Evolutionary conservation across 2,329 filamentous ascomycete species (phyloP).

Genomic region (Ophiosphaerella narmari): DNA sequence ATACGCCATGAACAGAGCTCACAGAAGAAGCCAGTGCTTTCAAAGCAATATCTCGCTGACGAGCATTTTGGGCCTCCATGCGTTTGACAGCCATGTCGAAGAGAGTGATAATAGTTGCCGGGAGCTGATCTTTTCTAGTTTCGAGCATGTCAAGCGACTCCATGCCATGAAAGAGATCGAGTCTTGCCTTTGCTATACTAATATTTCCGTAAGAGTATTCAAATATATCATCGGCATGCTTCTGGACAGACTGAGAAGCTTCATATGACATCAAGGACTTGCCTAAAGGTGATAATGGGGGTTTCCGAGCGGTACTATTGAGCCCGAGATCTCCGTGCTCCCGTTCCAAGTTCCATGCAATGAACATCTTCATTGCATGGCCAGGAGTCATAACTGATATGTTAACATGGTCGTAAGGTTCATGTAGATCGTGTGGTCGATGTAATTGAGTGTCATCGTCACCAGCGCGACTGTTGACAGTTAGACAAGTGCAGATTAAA

Average conservation of each 20-base stretch:
- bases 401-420: constrained; percentile 14
- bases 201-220: constrained; percentile 14
- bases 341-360: constrained; percentile 12
- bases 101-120: constrained; percentile 21
- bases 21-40: constrained; percentile 14
- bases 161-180: constrained; percentile 19
- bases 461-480: neutral
- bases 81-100: constrained; percentile 17
- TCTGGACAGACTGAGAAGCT: constrained; percentile 3
- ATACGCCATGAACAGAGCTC: constrained; percentile 5
- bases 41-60: constrained; percentile 15
- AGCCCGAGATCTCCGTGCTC: constrained; percentile 16
- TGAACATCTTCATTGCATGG: constrained; percentile 7
- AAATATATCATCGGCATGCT: constrained; percentile 8
- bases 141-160: constrained; percentile 13
- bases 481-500: neutral
- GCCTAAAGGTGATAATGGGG: constrained; percentile 15
- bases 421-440: neutral
- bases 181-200: constrained; percentile 17
- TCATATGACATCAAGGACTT: neutral
- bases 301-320: constrained; percentile 8
- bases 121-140: constrained; percentile 18
- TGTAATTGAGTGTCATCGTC: neutral
- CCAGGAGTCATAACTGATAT: constrained; percentile 1
- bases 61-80: constrained; percentile 9